A percentile compares a stretch with the other conserved stretches of the same genome.
Conservation (phyloP, 345 rosid genomes). For the Lagerstroemia speciosa region DNA sequence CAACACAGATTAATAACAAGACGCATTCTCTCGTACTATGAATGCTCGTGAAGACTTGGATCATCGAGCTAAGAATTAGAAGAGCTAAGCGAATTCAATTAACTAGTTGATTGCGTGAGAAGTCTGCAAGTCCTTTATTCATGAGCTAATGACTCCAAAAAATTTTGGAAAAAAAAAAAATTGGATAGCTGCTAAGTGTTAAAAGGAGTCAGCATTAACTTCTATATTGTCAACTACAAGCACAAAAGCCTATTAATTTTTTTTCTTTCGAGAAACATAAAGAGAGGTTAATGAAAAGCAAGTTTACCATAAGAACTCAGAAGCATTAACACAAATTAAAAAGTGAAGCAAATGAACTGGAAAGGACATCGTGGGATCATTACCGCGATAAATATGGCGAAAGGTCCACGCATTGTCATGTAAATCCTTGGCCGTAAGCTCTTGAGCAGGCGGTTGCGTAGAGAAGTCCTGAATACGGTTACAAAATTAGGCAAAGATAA, state of each 20-base stretch:
- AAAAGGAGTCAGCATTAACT: too few species aligned
- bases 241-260: not conserved
- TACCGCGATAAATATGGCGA: slow-evolving; percentile 92
- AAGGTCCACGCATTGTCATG: slow-evolving; percentile 82
- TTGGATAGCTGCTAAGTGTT: too few species aligned
- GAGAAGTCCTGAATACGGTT: slow-evolving; percentile 62
- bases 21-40: too few species aligned
- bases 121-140: too few species aligned
- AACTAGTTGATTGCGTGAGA: too few species aligned
- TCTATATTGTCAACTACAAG: too few species aligned
- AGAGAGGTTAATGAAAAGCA: not conserved
- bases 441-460: slow-evolving; percentile 93
- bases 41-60: too few species aligned
- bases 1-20: too few species aligned
- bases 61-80: too few species aligned
- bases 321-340: not conserved
- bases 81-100: too few species aligned
- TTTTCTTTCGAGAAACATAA: not conserved
- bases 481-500: slow-evolving; percentile 1
- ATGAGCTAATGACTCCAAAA: too few species aligned
- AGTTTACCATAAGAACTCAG: not conserved
- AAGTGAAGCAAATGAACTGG: not conserved
- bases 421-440: slow-evolving; percentile 83
- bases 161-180: too few species aligned
- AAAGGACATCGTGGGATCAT: slow-evolving; percentile 12